These are phyloP conservation scores for Blastobotrys peoriensis DNA, from an alignment of 805 yeast species.

Conservation along the genomic window DNA sequence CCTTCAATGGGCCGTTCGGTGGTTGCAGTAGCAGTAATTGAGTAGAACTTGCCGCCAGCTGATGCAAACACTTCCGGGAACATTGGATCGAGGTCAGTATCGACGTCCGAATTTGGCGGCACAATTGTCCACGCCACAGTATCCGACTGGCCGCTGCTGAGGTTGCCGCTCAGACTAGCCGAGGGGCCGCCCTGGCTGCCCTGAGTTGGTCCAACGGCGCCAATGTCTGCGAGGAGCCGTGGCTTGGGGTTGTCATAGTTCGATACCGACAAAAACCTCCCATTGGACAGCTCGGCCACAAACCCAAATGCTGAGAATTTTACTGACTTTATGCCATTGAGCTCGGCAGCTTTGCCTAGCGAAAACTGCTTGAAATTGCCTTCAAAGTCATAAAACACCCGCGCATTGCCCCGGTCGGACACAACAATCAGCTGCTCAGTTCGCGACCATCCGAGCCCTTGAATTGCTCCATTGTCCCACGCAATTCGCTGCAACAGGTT, in stretches of 20 bases:
- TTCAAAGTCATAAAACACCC: slow-evolving; percentile 59
- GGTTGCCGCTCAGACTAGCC: too few species aligned
- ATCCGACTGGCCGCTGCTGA: too few species aligned
- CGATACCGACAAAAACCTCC: slow-evolving; percentile 37
- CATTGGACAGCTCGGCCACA: slow-evolving; percentile 37
- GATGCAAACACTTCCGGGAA: slow-evolving; percentile 44
- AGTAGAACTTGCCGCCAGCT: not conserved
- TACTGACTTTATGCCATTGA: slow-evolving; percentile 31
- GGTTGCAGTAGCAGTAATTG: not conserved
- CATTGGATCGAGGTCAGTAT: slow-evolving; percentile 36
- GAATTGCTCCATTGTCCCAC: slow-evolving; percentile 44
- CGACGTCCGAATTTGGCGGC: slow-evolving; percentile 27
- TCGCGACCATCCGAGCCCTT: slow-evolving; percentile 47
- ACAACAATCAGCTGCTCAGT: slow-evolving; percentile 54
- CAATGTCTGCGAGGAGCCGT: slow-evolving; percentile 14
- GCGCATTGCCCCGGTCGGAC: slow-evolving; percentile 43
- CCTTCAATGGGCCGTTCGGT: not conserved
- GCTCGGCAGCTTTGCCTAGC: slow-evolving; percentile 33
- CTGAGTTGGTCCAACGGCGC: slow-evolving; percentile 21
- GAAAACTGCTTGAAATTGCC: slow-evolving; percentile 58
- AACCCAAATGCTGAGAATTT: slow-evolving; percentile 40
- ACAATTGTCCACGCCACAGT: slow-evolving; percentile 23
- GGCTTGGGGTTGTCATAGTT: slow-evolving; percentile 35
- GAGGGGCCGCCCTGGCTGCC: too few species aligned
- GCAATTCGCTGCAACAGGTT: slow-evolving; percentile 21